Evolutionary conservation across 257 asterid species (phyloP), one percentile per base, ranked within the genome.

Genomic region (Nicotiana otophora): DNA sequence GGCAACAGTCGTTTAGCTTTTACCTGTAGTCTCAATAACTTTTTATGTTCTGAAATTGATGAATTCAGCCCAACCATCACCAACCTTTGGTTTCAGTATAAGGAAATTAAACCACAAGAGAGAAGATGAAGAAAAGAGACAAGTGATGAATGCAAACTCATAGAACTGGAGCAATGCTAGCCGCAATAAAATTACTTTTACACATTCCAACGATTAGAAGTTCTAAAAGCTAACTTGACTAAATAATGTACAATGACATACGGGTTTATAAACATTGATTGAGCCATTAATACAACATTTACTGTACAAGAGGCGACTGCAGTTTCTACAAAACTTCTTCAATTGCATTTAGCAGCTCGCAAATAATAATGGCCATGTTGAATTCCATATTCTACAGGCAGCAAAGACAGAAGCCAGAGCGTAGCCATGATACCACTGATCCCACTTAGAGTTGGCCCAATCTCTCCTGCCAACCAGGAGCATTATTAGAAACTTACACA

Each of bases 401-500:
- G 46, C 51, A 76, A 54, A 30, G 74, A 63, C 28, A 46, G 69
- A 64, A 69, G 64, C 12, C 70, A 36, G 30, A 30, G 17, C n/a
- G 23, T 64, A 36, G 31, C 23, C 20, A 6, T 11, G 48, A 26
- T 82, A 61, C 55, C 78, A 23, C n/a, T 31, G 46, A 23, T 75
- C 28, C 60, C 54, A 42, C 66, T 82, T 88, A 87, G 16, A 85
- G 82, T 17, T 86, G 92, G 66, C 91, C 91, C 65, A 91, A 51
- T 62, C 88, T 89, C 66, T 89, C 94, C 94, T 91, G 92, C 26
- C 33, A 82, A 74, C 28, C 58, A 26, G 74, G 57, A 33, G 68
- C 34, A 51, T 65, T 75, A 76, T 51, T 30, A 80, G 14, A 68
- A 58, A 79, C 20, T 53, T 19, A 23, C 46, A 23, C 46, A 63